Evolutionary conservation across 2,329 filamentous ascomycete species (phyloP).

Genomic region (Xylariaceae sp.): DNA sequence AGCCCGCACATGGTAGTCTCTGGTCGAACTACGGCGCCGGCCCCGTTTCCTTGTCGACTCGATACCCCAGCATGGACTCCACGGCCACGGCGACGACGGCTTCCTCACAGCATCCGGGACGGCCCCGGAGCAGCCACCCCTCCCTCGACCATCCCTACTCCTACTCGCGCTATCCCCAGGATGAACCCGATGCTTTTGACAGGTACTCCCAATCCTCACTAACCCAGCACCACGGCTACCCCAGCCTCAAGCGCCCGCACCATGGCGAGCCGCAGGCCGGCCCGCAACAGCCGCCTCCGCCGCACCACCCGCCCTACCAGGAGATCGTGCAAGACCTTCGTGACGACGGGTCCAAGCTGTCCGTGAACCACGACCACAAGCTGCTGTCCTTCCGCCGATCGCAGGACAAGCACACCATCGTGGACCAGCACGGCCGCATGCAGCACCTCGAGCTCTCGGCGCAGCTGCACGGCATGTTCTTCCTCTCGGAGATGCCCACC

Average conservation of each 20-base stretch:
- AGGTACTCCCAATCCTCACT: constrained; percentile 46
- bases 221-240: constrained; percentile 48
- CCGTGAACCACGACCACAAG: constrained; percentile 57
- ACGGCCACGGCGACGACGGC: constrained; percentile 39
- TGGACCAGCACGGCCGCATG: constrained; percentile 54
- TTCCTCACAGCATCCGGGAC: constrained; percentile 41
- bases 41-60: constrained; percentile 48
- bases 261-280: constrained; percentile 14
- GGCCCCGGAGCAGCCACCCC: constrained; percentile 46
- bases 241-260: constrained; percentile 53
- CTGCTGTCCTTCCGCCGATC: constrained; percentile 53
- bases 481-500: constrained; percentile 72
- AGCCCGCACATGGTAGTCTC: constrained; percentile 51
- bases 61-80: constrained; percentile 48
- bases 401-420: constrained; percentile 55
- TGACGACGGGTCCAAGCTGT: constrained; percentile 53
- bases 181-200: constrained; percentile 51
- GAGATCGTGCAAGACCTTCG: constrained; percentile 58
- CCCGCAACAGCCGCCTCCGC: constrained; percentile 16
- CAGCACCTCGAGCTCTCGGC: constrained; percentile 61
- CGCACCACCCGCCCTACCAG: constrained; percentile 46
- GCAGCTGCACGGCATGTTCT: constrained; percentile 85
- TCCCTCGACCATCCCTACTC: constrained; percentile 49
- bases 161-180: constrained; percentile 51
- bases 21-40: constrained; percentile 53